Base-by-base conservation (phyloP, 805 yeast genomes). In the Saturnispora gosingensis region DNA sequence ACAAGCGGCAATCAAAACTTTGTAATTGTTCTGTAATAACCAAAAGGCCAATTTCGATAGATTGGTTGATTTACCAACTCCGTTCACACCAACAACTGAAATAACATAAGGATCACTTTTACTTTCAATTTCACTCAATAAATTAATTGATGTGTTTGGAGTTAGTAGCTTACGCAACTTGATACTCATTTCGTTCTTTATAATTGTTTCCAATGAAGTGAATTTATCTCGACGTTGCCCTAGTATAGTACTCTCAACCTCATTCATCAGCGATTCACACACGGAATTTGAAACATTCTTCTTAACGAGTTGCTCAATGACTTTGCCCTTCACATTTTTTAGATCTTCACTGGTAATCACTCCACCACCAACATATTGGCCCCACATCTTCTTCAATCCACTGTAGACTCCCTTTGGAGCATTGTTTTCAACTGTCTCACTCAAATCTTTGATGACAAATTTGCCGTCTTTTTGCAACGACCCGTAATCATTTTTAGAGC, bases 11-110 rank as follows among this genome's bases (percentile, higher is more conserved):
- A 91, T 85, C 49, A 91, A 73, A 1, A 91, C 96, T 58, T 78
- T 81, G 65, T 87, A 75, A 62, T 91, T 82, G 67, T 93, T 91
- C 63, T 93, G 97, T 52, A 91, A 70, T 49, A 91, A 74, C 99
- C 99, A 91, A 66, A 87, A 91, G 2, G 97, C 98, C 49, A 91
- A 71, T 67, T 91, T 91, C 25, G 98, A 93, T 55, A 91, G 72
- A 62, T 91, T 93, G 2, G 99, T 91, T 0, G 98, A 91, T 67
- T 91, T 91, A 13, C 99, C 99, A 40, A 91, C 99, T 44, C 99
- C 99, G 66, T 91, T 91, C 20, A 91, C 99, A 42, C 99, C 99
- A 25, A 91, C 98, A 22, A 91, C 91, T 0, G 97, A 89, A 52
- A 91, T 88, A n/a, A 91, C 97, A 58, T 88, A 91, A 2, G 99